phyloP scores from a whole-genome alignment of 805 yeast species.

The Babjeviella inositovora region DNA sequence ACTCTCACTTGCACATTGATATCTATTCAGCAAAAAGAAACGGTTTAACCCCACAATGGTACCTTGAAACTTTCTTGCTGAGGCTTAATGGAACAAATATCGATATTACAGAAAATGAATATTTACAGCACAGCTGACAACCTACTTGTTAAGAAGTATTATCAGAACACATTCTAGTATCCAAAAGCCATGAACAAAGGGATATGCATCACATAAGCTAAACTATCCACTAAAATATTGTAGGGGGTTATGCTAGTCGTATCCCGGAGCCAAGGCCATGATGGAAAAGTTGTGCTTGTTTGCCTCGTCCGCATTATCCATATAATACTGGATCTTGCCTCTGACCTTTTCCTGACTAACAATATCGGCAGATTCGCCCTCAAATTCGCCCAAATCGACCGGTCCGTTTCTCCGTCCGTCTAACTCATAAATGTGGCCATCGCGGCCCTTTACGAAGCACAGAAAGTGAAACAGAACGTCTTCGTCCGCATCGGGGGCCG shows the following conservation, averaged over 20 bases:
- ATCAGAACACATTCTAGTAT: not conserved
- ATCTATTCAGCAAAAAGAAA: too few species aligned
- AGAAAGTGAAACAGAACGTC: slow-evolving; percentile 61
- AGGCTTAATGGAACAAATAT: too few species aligned
- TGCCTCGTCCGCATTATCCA: slow-evolving; percentile 41
- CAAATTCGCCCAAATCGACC: slow-evolving; percentile 31
- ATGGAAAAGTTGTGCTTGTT: slow-evolving; percentile 56
- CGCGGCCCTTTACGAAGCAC: slow-evolving; percentile 41
- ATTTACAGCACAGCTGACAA: not conserved
- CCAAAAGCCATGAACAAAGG: not conserved
- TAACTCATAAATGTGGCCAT: slow-evolving; percentile 57
- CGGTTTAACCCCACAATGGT: too few species aligned
- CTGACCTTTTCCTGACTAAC: slow-evolving; percentile 32
- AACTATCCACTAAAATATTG: not conserved
- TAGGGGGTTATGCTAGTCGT: slow-evolving; percentile 14
- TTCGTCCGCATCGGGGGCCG: slow-evolving; percentile 42
- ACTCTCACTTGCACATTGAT: too few species aligned
- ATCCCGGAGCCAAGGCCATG: slow-evolving; percentile 55
- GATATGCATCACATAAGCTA: slow-evolving; percentile 1
- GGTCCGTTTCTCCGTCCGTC: slow-evolving; percentile 85
- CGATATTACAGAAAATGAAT: not conserved
- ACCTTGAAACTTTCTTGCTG: too few species aligned
- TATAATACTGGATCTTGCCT: slow-evolving; percentile 47
- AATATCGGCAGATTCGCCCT: slow-evolving; percentile 19
- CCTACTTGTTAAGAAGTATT: not conserved